Base-by-base conservation (phyloP, 805 yeast genomes). In the Cyberlindnera mycetangii region DNA sequence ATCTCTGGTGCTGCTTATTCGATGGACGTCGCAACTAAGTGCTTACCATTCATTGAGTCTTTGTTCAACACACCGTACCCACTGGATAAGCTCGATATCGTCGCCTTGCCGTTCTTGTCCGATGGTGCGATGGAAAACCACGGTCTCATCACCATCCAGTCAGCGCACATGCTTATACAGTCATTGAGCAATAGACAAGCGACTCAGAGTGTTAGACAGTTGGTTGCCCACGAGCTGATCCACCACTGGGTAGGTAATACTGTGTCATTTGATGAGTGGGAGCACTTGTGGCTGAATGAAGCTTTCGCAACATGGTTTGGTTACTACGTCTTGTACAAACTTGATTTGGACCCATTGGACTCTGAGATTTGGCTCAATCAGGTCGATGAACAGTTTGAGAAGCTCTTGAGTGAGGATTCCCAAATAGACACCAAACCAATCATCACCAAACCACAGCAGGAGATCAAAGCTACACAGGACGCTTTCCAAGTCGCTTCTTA, bases 51-150 rank as follows among this genome's bases (percentile, higher is more conserved):
- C 5, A 48, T 83, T 33, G 78, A 71, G 39, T 38, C 59, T 0
- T 66, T 70, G 25, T 72, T 83, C 39, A 68, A 70, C 1, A 54
- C 54, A 11, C 51, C 56, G 1, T 84, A 72, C 55, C 92, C 92
- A 1, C 63, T 83, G 46, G 65, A 70, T 2, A 85, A 86, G 52
- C 62, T 86, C 20, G 93, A 85, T 57, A 64, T 86, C 37, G 76
- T 81, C 4, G 76, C 85, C 1, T 61, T 86, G 8, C 93, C 93
- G 9, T 83, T 80, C 53, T 67, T 86, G 44, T 72, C 79, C 22
- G 92, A 85, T 59, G 85, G 86, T 47, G 95, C 87, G 2, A 85
- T 84, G 81, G 95, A 86, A 59, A 85, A 85, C 59, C 81, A 84
- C 77, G 85, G 88, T 4, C 64, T 83, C 65, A 71, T 86, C 40